Percentiles rank a stretch among this genome's conserved stretches.
Conservation (phyloP, 495 filamentous ascomycete genomes). For the Podospora australis region DNA sequence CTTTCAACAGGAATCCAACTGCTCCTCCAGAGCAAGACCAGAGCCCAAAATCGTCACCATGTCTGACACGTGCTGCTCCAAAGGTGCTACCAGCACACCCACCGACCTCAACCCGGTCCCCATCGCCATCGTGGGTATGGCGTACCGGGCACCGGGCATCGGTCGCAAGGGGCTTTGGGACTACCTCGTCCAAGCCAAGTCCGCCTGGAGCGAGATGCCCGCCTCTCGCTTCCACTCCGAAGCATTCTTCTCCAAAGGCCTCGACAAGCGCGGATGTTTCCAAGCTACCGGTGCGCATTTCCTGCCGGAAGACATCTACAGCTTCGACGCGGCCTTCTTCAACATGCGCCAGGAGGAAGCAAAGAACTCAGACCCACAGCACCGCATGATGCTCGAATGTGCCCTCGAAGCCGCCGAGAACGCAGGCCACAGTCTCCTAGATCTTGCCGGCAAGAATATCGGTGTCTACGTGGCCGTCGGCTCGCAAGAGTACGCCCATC, state of each 20-base stretch:
- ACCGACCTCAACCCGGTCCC: neutral
- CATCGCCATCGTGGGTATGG: neutral
- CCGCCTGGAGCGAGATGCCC: neutral
- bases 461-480: conserved; percentile 43
- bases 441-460: conserved; percentile 31
- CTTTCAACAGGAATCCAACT: no score
- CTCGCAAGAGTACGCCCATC: neutral
- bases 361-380: conserved; percentile 29
- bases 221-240: neutral
- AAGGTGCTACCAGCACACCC: no score
- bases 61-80: no score
- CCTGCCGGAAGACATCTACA: conserved; percentile 25
- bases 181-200: neutral
- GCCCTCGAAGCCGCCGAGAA: conserved; percentile 35
- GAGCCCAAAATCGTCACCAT: no score
- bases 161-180: neutral
- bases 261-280: neutral
- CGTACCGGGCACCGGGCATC: neutral
- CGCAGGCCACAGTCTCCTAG: conserved; percentile 32
- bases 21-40: no score
- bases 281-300: conserved; percentile 18
- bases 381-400: conserved; percentile 33
- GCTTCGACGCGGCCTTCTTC: conserved; percentile 35
- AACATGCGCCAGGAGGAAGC: conserved; percentile 29
- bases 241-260: neutral